phyloP scores from a whole-genome alignment of 106 monocot species.

The Alisma plantagoaquatica region DNA sequence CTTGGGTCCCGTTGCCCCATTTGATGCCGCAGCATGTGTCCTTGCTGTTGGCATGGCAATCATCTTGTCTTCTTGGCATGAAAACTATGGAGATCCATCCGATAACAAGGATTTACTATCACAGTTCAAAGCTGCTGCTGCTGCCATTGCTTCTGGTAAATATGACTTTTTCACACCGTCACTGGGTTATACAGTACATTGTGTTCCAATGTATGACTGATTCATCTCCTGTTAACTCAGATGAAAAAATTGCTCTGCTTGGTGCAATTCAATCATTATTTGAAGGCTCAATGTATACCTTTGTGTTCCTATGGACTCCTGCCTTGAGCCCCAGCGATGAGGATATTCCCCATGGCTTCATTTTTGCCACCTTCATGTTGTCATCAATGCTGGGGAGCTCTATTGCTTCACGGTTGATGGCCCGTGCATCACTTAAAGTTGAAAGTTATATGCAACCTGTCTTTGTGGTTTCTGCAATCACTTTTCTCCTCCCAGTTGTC shows the following conservation, averaged over 20 bases:
- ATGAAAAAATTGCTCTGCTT: conserved; percentile 96
- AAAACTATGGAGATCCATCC: conserved; percentile 95
- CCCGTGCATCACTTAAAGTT: conserved; percentile 58
- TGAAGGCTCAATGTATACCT: conserved; percentile 97
- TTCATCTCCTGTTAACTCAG: no score
- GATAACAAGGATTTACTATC: conserved; percentile 67
- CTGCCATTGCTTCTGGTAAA: conserved; percentile 89
- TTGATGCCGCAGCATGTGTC: conserved; percentile 92
- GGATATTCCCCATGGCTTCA: conserved; percentile 94
- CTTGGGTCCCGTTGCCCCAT: conserved; percentile 91
- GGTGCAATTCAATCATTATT: conserved; percentile 98
- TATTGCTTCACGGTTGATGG: conserved; percentile 74
- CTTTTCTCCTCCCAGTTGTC: conserved; percentile 78
- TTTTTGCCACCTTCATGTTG: conserved; percentile 97
- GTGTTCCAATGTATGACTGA: not conserved
- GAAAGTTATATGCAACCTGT: conserved; percentile 97
- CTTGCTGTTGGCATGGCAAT: conserved; percentile 95
- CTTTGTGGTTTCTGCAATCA: conserved; percentile 60
- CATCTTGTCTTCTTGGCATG: conserved; percentile 80
- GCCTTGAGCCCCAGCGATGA: conserved; percentile 95
- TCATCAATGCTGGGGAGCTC: conserved; percentile 98
- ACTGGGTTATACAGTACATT: not conserved
- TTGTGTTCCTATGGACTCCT: conserved; percentile 97
- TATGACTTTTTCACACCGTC: conserved; percentile 1
- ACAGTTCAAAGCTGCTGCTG: conserved; percentile 83